These are phyloP conservation scores for Leucogyrophana mollusca DNA, from an alignment of 768 basidiomycete species.

Conservation along the genomic window DNA sequence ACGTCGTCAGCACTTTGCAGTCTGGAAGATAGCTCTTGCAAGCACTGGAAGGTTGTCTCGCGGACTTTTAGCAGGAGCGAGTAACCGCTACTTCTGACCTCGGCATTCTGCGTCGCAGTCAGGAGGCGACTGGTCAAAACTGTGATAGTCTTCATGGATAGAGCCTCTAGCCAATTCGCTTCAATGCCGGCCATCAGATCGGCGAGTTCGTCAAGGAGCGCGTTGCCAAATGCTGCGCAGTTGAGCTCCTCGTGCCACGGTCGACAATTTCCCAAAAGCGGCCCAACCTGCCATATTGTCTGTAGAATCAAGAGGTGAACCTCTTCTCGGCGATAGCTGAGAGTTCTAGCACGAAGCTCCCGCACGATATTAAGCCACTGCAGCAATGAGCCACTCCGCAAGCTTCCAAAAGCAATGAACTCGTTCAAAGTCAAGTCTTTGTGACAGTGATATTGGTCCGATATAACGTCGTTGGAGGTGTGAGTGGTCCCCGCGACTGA, in stretches of 20 bases:
- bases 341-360: constrained; percentile 32
- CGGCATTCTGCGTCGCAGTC: constrained; percentile 10
- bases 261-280: constrained; percentile 10
- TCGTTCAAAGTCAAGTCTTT: constrained; percentile 39
- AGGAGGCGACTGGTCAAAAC: constrained; percentile 33
- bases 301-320: constrained; percentile 41
- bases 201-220: constrained; percentile 31
- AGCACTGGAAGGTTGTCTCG: constrained; percentile 27
- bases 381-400: constrained; percentile 40
- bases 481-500: constrained; percentile 35
- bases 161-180: constrained; percentile 36
- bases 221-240: constrained; percentile 26
- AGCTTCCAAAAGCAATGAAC: constrained; percentile 36
- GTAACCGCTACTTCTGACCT: constrained; percentile 16
- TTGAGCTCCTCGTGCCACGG: constrained; percentile 39
- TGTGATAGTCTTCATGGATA: constrained; percentile 26
- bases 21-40: constrained; percentile 19
- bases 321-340: constrained; percentile 34
- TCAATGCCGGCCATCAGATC: constrained; percentile 28
- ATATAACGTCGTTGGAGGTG: constrained; percentile 38
- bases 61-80: constrained; percentile 24
- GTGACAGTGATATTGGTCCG: constrained; percentile 39
- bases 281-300: constrained; percentile 39
- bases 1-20: constrained; percentile 15
- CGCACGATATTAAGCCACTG: constrained; percentile 49